Conservation (phyloP, 1,284 basidiomycete genomes). For the Apiotrichum brassicae region DNA sequence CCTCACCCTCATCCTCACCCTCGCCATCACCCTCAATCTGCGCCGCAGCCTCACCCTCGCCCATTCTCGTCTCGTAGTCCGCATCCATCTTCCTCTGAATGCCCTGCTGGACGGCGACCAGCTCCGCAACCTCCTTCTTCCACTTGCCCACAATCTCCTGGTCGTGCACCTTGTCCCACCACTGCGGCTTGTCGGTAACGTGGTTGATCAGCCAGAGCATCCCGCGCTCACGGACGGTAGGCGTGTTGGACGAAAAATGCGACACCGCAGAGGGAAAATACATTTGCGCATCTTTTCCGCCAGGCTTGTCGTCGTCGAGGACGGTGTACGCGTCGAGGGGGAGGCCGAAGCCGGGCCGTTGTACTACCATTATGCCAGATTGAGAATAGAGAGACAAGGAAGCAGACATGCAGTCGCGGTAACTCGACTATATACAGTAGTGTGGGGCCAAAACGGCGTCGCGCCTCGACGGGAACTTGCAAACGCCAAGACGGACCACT, state of each 20-base stretch:
- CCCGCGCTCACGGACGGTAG: constrained; percentile 9
- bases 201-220: constrained; percentile 11
- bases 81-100: background rate
- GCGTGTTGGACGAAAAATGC: constrained; percentile 5
- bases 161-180: constrained; percentile 7
- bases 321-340: background rate
- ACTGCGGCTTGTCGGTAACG: constrained; percentile 12
- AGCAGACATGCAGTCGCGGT: too few relatives aligned
- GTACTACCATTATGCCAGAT: too few relatives aligned
- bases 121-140: constrained; percentile 1
- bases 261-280: constrained; percentile 6
- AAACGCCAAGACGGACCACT: too few relatives aligned
- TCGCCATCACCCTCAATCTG: background rate
- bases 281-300: too few relatives aligned
- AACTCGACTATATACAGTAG: too few relatives aligned
- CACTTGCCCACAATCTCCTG: constrained; percentile 12
- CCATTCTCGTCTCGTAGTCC: too few relatives aligned
- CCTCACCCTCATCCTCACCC: background rate
- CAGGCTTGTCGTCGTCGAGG: background rate
- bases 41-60: background rate
- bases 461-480: too few relatives aligned
- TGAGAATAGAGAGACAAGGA: too few relatives aligned
- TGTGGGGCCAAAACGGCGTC: too few relatives aligned
- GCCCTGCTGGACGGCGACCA: background rate
- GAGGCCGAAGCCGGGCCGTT: constrained; percentile 1